Percentiles rank a stretch among this genome's conserved stretches.
phyloP scores from a whole-genome alignment of 441 rosid species.

The Eruca vesicaria region DNA sequence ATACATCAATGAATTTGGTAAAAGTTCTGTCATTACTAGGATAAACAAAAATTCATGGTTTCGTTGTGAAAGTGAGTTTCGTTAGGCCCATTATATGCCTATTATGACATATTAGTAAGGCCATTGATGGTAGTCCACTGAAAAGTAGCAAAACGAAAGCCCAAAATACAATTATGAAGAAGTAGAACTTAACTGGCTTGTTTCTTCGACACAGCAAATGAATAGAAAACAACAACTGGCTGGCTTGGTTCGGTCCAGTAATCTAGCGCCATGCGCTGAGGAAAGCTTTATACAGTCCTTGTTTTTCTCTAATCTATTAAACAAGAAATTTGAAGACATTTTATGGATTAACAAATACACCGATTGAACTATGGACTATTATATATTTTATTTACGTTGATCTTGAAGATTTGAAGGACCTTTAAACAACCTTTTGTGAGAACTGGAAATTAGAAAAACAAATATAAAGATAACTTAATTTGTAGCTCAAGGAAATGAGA shows the following conservation, averaged over 20 bases:
- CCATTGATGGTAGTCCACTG: not conserved
- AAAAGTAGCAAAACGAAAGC: not conserved
- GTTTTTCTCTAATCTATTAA: no score
- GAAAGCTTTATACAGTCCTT: not conserved
- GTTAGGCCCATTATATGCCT: not conserved
- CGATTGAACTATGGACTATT: no score
- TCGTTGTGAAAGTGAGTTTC: not conserved
- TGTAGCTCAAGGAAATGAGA: conserved; percentile 23
- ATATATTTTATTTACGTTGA: no score
- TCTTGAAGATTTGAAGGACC: no score
- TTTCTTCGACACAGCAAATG: not conserved
- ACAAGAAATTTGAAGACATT: no score
- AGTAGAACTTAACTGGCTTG: not conserved
- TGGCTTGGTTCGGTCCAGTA: not conserved
- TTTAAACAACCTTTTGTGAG: not conserved
- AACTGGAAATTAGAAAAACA: not conserved
- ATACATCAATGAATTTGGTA: no score
- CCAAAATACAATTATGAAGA: not conserved
- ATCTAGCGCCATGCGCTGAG: not conserved
- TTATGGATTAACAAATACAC: no score
- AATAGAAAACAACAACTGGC: not conserved
- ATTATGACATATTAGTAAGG: not conserved
- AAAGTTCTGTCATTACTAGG: not conserved
- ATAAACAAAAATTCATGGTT: not conserved
- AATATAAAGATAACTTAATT: conserved; percentile 25